A percentile compares a stretch with the other conserved stretches of the same genome.
Evolutionary conservation across 1,284 basidiomycete genomes (phyloP).

Genomic region (Thelephora terrestris): DNA sequence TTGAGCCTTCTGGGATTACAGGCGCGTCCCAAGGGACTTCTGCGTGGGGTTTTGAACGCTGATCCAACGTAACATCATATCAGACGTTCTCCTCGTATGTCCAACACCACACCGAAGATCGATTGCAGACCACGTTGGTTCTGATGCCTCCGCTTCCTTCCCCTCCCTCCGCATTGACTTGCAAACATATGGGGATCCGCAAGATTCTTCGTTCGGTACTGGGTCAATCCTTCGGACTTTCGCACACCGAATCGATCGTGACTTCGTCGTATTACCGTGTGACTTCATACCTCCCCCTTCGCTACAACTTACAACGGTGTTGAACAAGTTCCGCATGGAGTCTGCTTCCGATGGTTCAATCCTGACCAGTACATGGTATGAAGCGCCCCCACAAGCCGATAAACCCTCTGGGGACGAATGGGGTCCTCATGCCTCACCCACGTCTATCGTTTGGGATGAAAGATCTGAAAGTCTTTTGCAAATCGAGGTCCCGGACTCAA

Average conservation of each 20-base stretch:
- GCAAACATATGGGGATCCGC: constrained; percentile 66
- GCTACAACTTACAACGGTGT: constrained; percentile 57
- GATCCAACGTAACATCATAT: constrained; percentile 5
- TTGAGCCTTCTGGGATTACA: constrained; percentile 78
- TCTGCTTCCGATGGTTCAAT: constrained; percentile 55
- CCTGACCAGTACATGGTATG: constrained; percentile 73
- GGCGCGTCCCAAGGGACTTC: constrained; percentile 34
- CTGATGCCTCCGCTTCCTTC: constrained; percentile 43
- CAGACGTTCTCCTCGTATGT: constrained; percentile 82
- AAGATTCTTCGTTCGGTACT: constrained; percentile 54
- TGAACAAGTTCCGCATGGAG: constrained; percentile 78
- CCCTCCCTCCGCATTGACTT: constrained; percentile 61
- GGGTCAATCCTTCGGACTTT: constrained; percentile 64
- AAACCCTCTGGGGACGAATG: constrained; percentile 52
- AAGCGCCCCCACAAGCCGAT: constrained; percentile 44
- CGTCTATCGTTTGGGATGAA: constrained; percentile 58
- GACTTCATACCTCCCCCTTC: constrained; percentile 77
- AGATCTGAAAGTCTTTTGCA: constrained; percentile 58
- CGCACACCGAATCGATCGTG: constrained; percentile 57
- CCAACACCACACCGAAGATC: constrained; percentile 64
- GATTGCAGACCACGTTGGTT: constrained; percentile 75
- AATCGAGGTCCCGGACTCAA: constrained; percentile 55
- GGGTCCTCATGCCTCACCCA: constrained; percentile 34
- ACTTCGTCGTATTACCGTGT: constrained; percentile 88
- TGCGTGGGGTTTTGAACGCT: not conserved